Evolutionary conservation across 306 rosid genomes (phyloP).

Genomic region (Hippophae tibetana): DNA sequence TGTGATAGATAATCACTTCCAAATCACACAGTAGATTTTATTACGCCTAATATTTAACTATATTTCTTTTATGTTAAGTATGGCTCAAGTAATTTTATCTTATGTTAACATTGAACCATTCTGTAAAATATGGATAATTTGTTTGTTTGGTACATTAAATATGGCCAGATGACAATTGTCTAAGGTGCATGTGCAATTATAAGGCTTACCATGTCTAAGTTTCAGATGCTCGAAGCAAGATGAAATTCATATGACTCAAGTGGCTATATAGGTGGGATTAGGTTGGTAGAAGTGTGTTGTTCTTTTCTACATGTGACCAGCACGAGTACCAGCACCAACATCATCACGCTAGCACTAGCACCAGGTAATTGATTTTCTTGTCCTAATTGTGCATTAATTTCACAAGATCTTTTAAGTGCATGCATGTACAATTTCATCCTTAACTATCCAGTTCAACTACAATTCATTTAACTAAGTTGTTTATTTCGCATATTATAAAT

Average conservation of each 20-base stretch:
- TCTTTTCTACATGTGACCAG: too few relatives aligned
- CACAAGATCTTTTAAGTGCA: too few relatives aligned
- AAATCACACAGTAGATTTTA: conserved; percentile 22
- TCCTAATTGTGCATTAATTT: too few relatives aligned
- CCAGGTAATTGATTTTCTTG: too few relatives aligned
- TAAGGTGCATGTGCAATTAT: conserved; percentile 71
- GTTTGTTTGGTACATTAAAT: conserved; percentile 31
- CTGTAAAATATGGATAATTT: conserved; percentile 14
- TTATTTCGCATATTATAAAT: conserved; percentile 22
- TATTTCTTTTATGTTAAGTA: conserved; percentile 42
- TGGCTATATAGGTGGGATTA: conserved; percentile 61
- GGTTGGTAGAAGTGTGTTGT: too few relatives aligned
- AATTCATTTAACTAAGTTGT: not conserved
- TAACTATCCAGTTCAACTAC: not conserved
- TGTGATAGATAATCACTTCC: too few relatives aligned
- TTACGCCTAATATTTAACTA: conserved; percentile 54
- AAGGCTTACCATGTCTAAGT: conserved; percentile 97
- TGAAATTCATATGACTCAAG: conserved; percentile 70
- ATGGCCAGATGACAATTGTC: conserved; percentile 67
- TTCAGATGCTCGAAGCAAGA: conserved; percentile 89
- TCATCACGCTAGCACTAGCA: too few relatives aligned
- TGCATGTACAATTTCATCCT: too few relatives aligned
- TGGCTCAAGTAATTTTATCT: conserved; percentile 43
- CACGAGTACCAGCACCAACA: too few relatives aligned
- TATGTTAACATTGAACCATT: not conserved